Evolutionary conservation across 768 basidiomycete species (phyloP).

Genomic region (Amanita exitialis): DNA sequence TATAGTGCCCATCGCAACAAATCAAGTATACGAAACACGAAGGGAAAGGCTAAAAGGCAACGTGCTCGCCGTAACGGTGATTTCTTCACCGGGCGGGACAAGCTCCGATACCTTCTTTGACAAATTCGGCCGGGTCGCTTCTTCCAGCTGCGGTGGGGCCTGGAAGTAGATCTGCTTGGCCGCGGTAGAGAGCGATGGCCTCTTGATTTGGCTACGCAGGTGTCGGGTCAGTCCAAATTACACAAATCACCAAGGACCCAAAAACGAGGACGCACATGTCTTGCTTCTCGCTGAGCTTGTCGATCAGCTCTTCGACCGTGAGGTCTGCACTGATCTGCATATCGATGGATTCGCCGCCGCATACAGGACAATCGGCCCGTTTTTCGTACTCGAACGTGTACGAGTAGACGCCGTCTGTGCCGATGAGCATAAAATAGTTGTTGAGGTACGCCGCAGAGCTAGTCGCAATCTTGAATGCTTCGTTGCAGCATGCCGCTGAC

Average conservation of each 20-base stretch:
- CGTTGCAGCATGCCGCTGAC: slow-evolving; percentile 92
- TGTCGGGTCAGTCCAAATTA: not conserved
- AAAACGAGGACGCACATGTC: slow-evolving; percentile 59
- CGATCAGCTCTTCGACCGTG: slow-evolving; percentile 83
- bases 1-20: not conserved
- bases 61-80: slow-evolving; percentile 81
- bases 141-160: slow-evolving; percentile 85
- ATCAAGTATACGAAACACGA: slow-evolving; percentile 42
- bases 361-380: slow-evolving; percentile 91
- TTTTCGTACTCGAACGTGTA: slow-evolving; percentile 96
- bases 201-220: slow-evolving; percentile 83
- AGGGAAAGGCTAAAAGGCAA: slow-evolving; percentile 82
- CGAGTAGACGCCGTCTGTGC: slow-evolving; percentile 93
- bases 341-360: slow-evolving; percentile 83
- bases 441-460: slow-evolving; percentile 89
- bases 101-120: slow-evolving; percentile 80
- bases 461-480: slow-evolving; percentile 98
- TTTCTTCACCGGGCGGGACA: slow-evolving; percentile 62
- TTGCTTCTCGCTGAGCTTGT: slow-evolving; percentile 77
- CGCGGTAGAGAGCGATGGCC: slow-evolving; percentile 79
- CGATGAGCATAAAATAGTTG: slow-evolving; percentile 98
- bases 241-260: not conserved
- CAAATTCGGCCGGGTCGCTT: slow-evolving; percentile 84
- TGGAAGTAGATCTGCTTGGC: slow-evolving; percentile 83
- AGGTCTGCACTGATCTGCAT: slow-evolving; percentile 58